These are phyloP conservation scores for Gossypium thurberi DNA, from an alignment of 345 rosid genomes.

Conservation along the genomic window DNA sequence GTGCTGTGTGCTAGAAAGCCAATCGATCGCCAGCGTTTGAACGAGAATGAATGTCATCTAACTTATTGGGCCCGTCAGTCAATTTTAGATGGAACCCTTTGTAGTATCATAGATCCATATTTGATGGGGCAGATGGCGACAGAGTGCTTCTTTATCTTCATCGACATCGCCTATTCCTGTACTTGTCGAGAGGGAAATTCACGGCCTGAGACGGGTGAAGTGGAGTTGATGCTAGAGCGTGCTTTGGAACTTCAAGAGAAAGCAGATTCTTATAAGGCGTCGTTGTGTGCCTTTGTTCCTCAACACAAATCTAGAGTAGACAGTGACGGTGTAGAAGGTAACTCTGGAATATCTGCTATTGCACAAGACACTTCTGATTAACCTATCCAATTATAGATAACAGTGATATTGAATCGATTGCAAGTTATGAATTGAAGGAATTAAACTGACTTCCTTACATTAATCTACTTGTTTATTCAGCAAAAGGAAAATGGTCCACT, in stretches of 20 bases:
- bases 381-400: background rate
- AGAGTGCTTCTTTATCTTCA: constrained; percentile 8
- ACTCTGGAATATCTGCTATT: background rate
- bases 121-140: constrained; percentile 44
- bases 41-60: background rate
- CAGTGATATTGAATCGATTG: background rate
- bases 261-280: background rate
- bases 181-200: background rate
- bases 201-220: background rate
- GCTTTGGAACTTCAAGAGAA: constrained; percentile 3
- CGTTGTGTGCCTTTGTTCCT: background rate
- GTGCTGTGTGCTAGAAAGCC: constrained; percentile 20
- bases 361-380: background rate
- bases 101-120: constrained; percentile 43
- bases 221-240: constrained; percentile 1
- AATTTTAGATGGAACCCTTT: constrained; percentile 36
- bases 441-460: background rate
- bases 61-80: background rate
- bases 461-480: background rate
- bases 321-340: background rate
- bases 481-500: too few species aligned
- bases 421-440: background rate
- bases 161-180: background rate
- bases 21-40: background rate
- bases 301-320: background rate